Conservation (phyloP, 345 rosid species). For the Eucalyptus erythrocorys region DNA sequence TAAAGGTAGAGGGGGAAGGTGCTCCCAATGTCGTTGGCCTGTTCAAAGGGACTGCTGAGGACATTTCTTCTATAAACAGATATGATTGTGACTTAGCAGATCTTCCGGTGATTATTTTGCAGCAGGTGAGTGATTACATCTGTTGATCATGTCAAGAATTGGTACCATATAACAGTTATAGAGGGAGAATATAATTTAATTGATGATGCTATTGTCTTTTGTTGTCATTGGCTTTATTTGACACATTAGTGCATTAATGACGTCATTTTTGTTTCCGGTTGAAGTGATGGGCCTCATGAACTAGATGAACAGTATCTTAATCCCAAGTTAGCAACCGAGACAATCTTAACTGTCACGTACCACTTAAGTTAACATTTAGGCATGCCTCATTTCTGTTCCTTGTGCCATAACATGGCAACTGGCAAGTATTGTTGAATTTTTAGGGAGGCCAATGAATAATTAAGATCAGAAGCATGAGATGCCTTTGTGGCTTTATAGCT, state of each 20-base stretch:
- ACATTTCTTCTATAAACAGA: slow-evolving; percentile 53
- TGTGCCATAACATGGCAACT: not conserved
- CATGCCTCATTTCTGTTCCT: not conserved
- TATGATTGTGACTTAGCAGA: slow-evolving; percentile 69
- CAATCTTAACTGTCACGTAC: not conserved
- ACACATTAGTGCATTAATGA: not conserved
- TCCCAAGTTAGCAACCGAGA: not conserved
- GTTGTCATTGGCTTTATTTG: not conserved
- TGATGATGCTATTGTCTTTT: not conserved
- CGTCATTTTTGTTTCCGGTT: not conserved
- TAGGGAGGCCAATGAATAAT: not conserved
- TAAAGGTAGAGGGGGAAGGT: slow-evolving; percentile 81
- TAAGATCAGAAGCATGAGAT: not conserved
- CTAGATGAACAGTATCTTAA: not conserved
- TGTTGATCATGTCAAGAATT: not conserved
- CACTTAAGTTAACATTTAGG: not conserved
- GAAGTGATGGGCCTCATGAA: not conserved
- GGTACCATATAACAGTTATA: not conserved
- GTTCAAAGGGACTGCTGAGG: slow-evolving; percentile 55
- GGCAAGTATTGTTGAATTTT: not conserved
- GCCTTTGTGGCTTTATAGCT: not conserved
- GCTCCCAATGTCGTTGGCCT: slow-evolving; percentile 76
- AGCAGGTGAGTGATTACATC: slow-evolving; percentile 49
- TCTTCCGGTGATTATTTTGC: slow-evolving; percentile 70
- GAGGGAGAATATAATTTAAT: not conserved